Evolutionary conservation across 2,329 filamentous ascomycete genomes (phyloP).

Genomic region (Fusarium nanum): DNA sequence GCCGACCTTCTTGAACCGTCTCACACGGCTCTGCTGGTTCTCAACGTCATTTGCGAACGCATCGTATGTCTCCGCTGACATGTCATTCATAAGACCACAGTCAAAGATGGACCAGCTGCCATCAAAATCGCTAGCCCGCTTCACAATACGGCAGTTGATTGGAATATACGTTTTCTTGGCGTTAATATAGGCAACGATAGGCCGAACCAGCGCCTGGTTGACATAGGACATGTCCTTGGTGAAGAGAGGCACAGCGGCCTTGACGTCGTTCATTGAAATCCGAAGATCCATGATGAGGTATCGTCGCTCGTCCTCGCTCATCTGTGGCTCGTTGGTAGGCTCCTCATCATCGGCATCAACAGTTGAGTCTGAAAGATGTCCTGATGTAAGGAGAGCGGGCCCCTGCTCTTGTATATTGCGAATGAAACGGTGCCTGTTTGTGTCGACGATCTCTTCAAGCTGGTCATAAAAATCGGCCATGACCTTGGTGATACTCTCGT

Average conservation of each 20-base stretch:
- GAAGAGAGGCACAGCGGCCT: slow-evolving; percentile 92
- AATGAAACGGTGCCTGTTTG: slow-evolving; percentile 74
- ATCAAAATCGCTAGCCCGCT: slow-evolving; percentile 88
- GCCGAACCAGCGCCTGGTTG: slow-evolving; percentile 93
- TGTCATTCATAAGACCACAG: slow-evolving; percentile 91
- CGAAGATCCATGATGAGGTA: slow-evolving; percentile 94
- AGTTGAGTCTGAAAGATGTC: slow-evolving; percentile 50
- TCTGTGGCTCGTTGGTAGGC: slow-evolving; percentile 10
- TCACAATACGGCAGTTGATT: slow-evolving; percentile 93
- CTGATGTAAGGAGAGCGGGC: slow-evolving; percentile 47
- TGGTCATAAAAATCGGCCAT: slow-evolving; percentile 98
- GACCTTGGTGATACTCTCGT: slow-evolving; percentile 91
- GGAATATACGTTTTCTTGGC: slow-evolving; percentile 95
- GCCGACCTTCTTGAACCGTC: slow-evolving; percentile 93
- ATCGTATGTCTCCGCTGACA: slow-evolving; percentile 92
- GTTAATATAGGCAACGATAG: slow-evolving; percentile 98
- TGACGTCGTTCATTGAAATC: slow-evolving; percentile 95
- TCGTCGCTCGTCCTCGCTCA: slow-evolving; percentile 71
- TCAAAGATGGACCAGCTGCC: slow-evolving; percentile 96
- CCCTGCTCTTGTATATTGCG: slow-evolving; percentile 57
- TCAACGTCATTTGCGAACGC: slow-evolving; percentile 93
- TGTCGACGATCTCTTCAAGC: slow-evolving; percentile 89
- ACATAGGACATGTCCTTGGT: slow-evolving; percentile 92
- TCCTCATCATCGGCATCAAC: slow-evolving; percentile 26
- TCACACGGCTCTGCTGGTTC: slow-evolving; percentile 85